Percentiles rank a stretch among this genome's conserved stretches.
Conservation (phyloP, 2,329 filamentous ascomycete genomes). For the Gnomoniopsis sp. region DNA sequence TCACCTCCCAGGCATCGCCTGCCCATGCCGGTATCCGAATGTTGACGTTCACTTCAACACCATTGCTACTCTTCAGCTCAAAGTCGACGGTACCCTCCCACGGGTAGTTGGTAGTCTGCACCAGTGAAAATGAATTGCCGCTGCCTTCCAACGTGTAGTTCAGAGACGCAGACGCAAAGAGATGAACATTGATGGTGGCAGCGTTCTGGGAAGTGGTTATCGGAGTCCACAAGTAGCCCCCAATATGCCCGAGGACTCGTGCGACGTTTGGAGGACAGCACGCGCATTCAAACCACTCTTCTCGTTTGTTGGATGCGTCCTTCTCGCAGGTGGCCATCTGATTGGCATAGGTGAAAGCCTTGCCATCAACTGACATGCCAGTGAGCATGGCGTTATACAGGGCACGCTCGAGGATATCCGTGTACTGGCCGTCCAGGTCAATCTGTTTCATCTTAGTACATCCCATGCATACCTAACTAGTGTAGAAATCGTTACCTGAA, state of each 20-base stretch:
- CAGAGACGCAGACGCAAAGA: conserved; percentile 48
- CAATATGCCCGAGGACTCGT: conserved; percentile 50
- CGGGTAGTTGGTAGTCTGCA: conserved; percentile 52
- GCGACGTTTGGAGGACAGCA: conserved; percentile 60
- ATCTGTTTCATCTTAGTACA: not conserved
- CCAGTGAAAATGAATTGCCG: conserved; percentile 33
- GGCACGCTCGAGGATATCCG: conserved; percentile 57
- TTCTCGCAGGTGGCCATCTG: conserved; percentile 52
- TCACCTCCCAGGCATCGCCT: conserved; percentile 24
- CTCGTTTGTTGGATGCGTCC: conserved; percentile 43
- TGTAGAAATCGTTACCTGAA: conserved; percentile 36
- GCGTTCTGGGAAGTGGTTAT: conserved; percentile 18
- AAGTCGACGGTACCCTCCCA: conserved; percentile 52
- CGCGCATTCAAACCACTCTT: conserved; percentile 56
- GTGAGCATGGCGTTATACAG: conserved; percentile 61
- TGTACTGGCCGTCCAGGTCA: conserved; percentile 49
- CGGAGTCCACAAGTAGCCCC: conserved; percentile 52
- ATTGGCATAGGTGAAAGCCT: conserved; percentile 58
- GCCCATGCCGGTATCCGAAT: conserved; percentile 56
- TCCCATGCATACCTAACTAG: not conserved
- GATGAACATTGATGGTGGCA: conserved; percentile 43
- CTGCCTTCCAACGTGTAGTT: conserved; percentile 32
- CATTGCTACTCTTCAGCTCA: conserved; percentile 29
- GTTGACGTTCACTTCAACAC: conserved; percentile 36
- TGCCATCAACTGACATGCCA: conserved; percentile 53